Evolutionary conservation across 2,329 filamentous ascomycete genomes (phyloP).

Genomic region (Cladophialophora yegresii): DNA sequence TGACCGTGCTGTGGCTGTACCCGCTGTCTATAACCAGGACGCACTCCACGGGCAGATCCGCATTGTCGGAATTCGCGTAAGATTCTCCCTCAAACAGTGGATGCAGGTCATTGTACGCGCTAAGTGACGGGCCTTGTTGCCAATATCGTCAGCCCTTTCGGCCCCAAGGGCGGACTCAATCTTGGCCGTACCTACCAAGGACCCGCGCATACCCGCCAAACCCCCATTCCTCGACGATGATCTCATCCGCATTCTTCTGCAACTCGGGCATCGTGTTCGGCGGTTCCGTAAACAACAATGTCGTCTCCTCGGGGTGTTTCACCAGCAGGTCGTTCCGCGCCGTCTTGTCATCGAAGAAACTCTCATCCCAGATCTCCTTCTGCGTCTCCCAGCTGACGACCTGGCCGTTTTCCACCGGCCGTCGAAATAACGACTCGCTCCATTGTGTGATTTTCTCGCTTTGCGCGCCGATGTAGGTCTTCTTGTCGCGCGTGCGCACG

Average conservation of each 20-base stretch:
- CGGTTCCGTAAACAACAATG: conserved; percentile 80
- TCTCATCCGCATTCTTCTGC: conserved; percentile 90
- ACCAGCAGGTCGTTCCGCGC: conserved; percentile 53
- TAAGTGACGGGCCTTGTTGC: conserved; percentile 69
- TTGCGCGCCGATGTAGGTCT: conserved; percentile 77
- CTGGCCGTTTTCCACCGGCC: conserved; percentile 91
- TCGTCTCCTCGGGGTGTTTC: conserved; percentile 73
- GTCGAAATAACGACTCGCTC: conserved; percentile 80
- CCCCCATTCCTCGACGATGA: conserved; percentile 95
- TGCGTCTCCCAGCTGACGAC: conserved; percentile 96
- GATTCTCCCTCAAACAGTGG: conserved; percentile 64
- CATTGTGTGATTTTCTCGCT: conserved; percentile 80
- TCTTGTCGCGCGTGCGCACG: conserved; percentile 75
- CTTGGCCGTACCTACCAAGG: conserved; percentile 59
- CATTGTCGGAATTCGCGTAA: conserved; percentile 44
- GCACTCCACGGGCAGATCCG: conserved; percentile 66
- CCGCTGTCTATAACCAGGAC: conserved; percentile 88
- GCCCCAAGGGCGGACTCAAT: not conserved
- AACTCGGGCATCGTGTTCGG: conserved; percentile 78
- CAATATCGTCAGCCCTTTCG: conserved; percentile 7
- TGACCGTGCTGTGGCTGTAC: conserved; percentile 89
- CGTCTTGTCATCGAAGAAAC: conserved; percentile 74
- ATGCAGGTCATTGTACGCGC: conserved; percentile 79
- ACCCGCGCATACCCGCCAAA: conserved; percentile 83
- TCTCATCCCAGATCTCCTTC: conserved; percentile 91